Base-by-base conservation (phyloP, 148 eudicot species). In the Suaeda aralocaspica region DNA sequence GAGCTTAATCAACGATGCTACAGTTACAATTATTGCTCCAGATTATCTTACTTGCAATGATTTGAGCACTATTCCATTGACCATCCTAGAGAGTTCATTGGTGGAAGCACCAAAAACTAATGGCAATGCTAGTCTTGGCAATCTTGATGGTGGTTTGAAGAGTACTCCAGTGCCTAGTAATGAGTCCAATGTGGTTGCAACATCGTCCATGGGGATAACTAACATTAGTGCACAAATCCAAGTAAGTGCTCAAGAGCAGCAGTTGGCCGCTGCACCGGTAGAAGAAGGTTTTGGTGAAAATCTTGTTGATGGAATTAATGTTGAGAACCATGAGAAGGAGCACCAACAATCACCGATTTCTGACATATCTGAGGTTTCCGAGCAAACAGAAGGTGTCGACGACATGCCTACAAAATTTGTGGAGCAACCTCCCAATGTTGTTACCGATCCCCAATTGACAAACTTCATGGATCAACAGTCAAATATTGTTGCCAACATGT, bases 41-140 rank as follows among this genome's bases (percentile, higher is more conserved):
- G 15, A 46, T 11, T 15, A 3, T 15, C 16, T 46, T 46, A 15
- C 46, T 42, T 9, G 15, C 16, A 14, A 0, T 46, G 13, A 4
- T 46, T 0, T 46, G 19, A 13, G 5, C 5, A 53, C 16, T 25
- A 5, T 2, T 25, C 26, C 61, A 4, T 36, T 34, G 49, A 59
- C 56, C 48, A 68, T 75, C 44, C 18, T 75, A 1, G 78, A 69
- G 30, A 75, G 74, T 62, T 69, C 74, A 24, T 9, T 29, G 14
- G 41, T 29, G 25, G 34, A 2, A 41, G 30, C 3, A 18, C 42
- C 59, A 45, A 49, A 48, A 0, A 24, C 9, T 8, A 18, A 36
- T 59, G 21, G 5, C 1, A 18, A 33, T 2, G 9, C 10, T 13
- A 15, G n/a, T 8, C 1, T 7, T 14, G 16, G 21, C 39, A 12